Base-by-base conservation (phyloP, 2,329 filamentous ascomycete species). In the Cladophialophora psammophila region DNA sequence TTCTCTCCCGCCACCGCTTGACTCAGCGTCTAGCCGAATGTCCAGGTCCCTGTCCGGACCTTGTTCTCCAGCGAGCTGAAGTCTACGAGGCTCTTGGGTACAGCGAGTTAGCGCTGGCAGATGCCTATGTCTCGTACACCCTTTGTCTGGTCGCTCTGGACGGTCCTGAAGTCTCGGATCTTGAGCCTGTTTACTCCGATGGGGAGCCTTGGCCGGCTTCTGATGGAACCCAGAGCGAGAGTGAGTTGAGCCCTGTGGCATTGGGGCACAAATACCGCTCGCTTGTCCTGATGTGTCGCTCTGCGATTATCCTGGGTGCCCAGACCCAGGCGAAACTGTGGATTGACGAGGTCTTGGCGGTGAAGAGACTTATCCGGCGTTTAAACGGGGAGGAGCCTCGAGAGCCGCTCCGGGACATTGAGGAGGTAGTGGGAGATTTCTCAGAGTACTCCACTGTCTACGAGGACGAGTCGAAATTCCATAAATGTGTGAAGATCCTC, bases 51-150 rank as follows among this genome's bases (percentile, higher is more conserved):
- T 65, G 63, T 42, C 71, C 71, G 12, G 64, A 69, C 12, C 42
- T 71, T 20, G 62, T 73, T 15, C 74, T 83, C 12, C 72, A 77
- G 34, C 87, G 94, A 36, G 92, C 92, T 31, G 81, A 86, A 38
- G 82, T 91, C 50, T 88, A 97, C 78, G 86, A 88, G 15, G 82
- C 88, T 54, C 84, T 97, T 55, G 92, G 88, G 42, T 98, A 97
- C 78, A 92, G 93, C 0, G 95, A 99, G 77, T 86, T 99, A 45
- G 93, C 93, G 5, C 90, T 90, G 10, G 92, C 93, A 38, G 94
- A 97, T 82, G 92, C 93, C 5, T 98, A 98, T 77, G 90, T 91
- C 63, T 93, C 94, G 0, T 84, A 98, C n/a, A 86, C 97, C 3
- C 82, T 99, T 55, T 86, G 91, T 15, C 94, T 98, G 34, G 68